Percentiles rank a stretch among this genome's conserved stretches.
phyloP scores from a whole-genome alignment of 805 yeast genomes.

The Candida sithepensis region DNA sequence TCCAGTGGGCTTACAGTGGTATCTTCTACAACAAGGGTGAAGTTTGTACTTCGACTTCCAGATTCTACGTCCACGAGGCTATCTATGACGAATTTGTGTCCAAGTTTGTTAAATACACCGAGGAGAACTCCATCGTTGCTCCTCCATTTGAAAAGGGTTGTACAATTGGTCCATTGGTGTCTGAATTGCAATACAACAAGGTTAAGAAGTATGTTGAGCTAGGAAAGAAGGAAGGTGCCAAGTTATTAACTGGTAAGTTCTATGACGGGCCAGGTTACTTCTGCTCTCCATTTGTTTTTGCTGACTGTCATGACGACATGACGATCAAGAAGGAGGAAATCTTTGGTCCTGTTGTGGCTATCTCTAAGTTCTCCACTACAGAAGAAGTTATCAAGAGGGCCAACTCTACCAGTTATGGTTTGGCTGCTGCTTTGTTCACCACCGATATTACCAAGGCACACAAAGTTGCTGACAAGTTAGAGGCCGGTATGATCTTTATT shows the following conservation, averaged over 20 bases:
- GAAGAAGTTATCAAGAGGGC: slow-evolving; percentile 66
- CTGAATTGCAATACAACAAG: slow-evolving; percentile 61
- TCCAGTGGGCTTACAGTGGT: slow-evolving; percentile 47
- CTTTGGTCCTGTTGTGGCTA: slow-evolving; percentile 76
- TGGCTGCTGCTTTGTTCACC: slow-evolving; percentile 78
- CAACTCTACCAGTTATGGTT: slow-evolving; percentile 66
- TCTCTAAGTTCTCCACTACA: slow-evolving; percentile 59
- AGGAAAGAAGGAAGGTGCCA: slow-evolving; percentile 71
- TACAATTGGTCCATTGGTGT: slow-evolving; percentile 74
- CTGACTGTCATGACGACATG: slow-evolving; percentile 64
- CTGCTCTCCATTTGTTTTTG: slow-evolving; percentile 67
- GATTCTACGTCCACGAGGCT: slow-evolving; percentile 41
- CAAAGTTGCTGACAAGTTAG: slow-evolving; percentile 55
- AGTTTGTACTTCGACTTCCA: slow-evolving; percentile 45
- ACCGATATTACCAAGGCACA: slow-evolving; percentile 58
- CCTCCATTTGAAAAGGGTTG: slow-evolving; percentile 64
- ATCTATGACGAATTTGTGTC: slow-evolving; percentile 40
- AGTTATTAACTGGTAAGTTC: slow-evolving; percentile 61
- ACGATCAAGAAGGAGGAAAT: slow-evolving; percentile 68
- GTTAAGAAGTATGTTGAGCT: slow-evolving; percentile 62
- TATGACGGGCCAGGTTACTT: slow-evolving; percentile 63
- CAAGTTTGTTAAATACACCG: slow-evolving; percentile 34
- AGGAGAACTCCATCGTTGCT: slow-evolving; percentile 51
- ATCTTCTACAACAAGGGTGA: slow-evolving; percentile 46
- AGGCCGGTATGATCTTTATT: slow-evolving; percentile 67